Evolutionary conservation across 1,284 basidiomycete genomes (phyloP).

Genomic region (Cryptococcus hybrid): DNA sequence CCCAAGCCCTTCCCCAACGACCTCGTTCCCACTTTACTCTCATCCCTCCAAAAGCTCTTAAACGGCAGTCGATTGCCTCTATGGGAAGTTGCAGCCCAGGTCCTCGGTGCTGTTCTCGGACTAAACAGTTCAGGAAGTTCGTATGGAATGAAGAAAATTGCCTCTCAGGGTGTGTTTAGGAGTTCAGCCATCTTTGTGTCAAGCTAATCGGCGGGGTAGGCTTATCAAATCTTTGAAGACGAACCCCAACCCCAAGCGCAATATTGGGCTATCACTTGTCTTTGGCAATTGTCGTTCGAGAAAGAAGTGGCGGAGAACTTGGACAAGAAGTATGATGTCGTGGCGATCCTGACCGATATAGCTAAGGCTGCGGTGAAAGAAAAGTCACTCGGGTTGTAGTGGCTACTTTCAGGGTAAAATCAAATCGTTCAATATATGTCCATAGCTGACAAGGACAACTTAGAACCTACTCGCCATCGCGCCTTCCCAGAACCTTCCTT

Average conservation of each 20-base stretch:
- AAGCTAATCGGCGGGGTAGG: constrained; percentile 49
- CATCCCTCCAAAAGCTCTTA: constrained; percentile 62
- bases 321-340: constrained; percentile 83
- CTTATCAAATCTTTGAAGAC: constrained; percentile 73
- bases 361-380: constrained; percentile 93
- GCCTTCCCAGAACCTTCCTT: constrained; percentile 70
- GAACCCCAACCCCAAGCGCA: constrained; percentile 75
- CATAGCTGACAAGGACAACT: neutral
- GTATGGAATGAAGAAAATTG: constrained; percentile 52
- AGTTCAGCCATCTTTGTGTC: neutral
- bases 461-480: constrained; percentile 74
- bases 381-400: constrained; percentile 92
- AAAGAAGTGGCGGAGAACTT: constrained; percentile 77
- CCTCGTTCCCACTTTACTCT: constrained; percentile 66
- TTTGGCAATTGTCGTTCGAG: constrained; percentile 95
- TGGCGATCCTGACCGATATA: constrained; percentile 80
- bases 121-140: constrained; percentile 65
- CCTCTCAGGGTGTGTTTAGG: constrained; percentile 43
- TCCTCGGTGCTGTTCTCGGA: constrained; percentile 78
- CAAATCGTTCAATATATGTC: neutral
- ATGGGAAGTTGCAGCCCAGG: constrained; percentile 86
- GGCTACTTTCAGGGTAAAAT: constrained; percentile 77
- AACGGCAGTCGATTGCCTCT: constrained; percentile 58
- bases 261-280: constrained; percentile 87
- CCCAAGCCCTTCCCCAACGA: constrained; percentile 54